A percentile compares a stretch with the other conserved stretches of the same genome.
Conservation (phyloP, 1,284 basidiomycete genomes). For the Ustilago cynodontis region DNA sequence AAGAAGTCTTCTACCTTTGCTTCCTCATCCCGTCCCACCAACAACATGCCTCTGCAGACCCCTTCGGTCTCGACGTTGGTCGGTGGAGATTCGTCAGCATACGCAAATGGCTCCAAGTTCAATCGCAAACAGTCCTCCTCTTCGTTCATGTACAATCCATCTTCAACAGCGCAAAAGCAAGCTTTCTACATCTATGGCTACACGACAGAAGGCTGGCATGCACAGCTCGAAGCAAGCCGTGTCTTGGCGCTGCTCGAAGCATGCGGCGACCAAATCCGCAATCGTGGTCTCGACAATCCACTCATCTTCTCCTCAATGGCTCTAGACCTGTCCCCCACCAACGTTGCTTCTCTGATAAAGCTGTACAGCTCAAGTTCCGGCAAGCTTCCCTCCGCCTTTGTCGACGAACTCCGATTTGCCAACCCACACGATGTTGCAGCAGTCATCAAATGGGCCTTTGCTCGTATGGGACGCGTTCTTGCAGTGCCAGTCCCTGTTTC, state of each 20-base stretch:
- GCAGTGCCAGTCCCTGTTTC: slow-evolving; percentile 51
- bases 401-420: slow-evolving; percentile 62
- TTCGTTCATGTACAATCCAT: slow-evolving; percentile 9
- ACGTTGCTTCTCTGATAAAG: slow-evolving; percentile 55
- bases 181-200: slow-evolving; percentile 57
- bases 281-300: slow-evolving; percentile 63
- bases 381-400: slow-evolving; percentile 28
- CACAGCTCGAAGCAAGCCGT: slow-evolving; percentile 48
- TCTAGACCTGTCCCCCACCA: slow-evolving; percentile 59
- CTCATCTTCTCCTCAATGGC: slow-evolving; percentile 69
- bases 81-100: slow-evolving; percentile 6
- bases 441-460: slow-evolving; percentile 68
- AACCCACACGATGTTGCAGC: slow-evolving; percentile 66
- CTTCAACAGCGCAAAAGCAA: slow-evolving; percentile 1
- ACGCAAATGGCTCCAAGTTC: slow-evolving; percentile 4
- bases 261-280: slow-evolving; percentile 59
- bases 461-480: slow-evolving; percentile 63
- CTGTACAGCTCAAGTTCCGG: slow-evolving; percentile 28
- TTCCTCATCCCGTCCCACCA: slow-evolving; percentile 5
- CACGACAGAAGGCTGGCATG: slow-evolving; percentile 56
- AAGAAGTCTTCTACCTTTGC: slow-evolving; percentile 14
- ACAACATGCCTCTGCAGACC: slow-evolving; percentile 1
- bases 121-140: background rate
- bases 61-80: slow-evolving; percentile 7
- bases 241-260: slow-evolving; percentile 53